Evolutionary conservation across 768 basidiomycete species (phyloP), one percentile per base, ranked within the genome.

Genomic region (Collybiopsis luxurians): DNA sequence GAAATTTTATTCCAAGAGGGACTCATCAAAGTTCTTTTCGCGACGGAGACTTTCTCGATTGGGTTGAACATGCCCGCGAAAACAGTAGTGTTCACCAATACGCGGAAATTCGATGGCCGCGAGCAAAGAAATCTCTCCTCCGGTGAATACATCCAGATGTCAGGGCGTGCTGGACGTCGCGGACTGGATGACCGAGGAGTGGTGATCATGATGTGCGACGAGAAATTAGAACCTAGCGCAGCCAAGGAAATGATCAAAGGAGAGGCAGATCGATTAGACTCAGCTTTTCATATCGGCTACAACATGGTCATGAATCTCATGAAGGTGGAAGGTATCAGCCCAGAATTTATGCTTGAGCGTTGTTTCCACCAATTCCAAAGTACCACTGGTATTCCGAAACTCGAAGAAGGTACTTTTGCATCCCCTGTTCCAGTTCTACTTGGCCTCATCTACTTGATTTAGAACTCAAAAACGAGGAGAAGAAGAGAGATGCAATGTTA

Each of bases 291-390:
- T 73, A 77, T 99, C 13, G 96, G 97, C 17, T 99, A 99, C 72
- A 99, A 99, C 71, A 99, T 99, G 97, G 83, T 99, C 30, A 77
- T 99, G 67, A 99, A 98, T 72, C 73, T 99, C 61, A 95, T 99
- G 86, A 90, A 98, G 68, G 97, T 99, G 17, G 97, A 99, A 71
- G 96, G 95, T 4, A 87, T 99, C 63, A 98, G 92, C 64, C 97
- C 97, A 5, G 97, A 99, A 73, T 98, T 82, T 70, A 98, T 99
- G 96, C 79, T 99, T 11, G 92, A 97, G 71, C 79, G 92, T 45
- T 98, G 95, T 75, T 99, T 99, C 80, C 91, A 92, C 80, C 97
- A 99, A 71, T 98, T 98, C 74, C 97, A 99, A 73, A 98, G 91
- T 70, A 94, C 82, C 59, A 84, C 89, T 24, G 89, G 87, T n/a